phyloP scores from a whole-genome alignment of 352 stramenopile genomes.

The Pythium rhizo-oryzae region DNA sequence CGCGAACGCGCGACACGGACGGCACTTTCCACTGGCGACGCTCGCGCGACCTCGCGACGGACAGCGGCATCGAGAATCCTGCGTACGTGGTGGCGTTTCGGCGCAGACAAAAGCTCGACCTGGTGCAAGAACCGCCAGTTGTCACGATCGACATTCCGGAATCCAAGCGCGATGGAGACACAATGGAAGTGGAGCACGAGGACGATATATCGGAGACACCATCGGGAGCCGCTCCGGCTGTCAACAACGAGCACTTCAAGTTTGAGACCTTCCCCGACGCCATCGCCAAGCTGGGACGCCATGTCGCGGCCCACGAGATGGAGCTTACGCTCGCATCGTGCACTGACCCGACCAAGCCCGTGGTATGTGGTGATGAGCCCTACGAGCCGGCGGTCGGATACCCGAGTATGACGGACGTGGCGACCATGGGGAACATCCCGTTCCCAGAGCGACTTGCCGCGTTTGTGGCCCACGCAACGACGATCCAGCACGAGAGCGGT shows the following conservation, averaged over 20 bases:
- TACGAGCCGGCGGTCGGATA: not conserved
- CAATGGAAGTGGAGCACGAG: not conserved
- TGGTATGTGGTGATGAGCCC: conserved; percentile 1
- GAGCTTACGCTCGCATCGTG: not conserved
- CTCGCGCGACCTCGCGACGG: not conserved
- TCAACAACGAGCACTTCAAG: not conserved
- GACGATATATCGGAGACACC: not conserved
- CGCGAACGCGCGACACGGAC: not conserved
- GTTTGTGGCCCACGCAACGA: not conserved
- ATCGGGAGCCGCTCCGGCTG: not conserved
- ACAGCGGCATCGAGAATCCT: not conserved
- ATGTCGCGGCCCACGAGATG: not conserved
- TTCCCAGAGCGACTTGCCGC: not conserved
- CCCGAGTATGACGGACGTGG: not conserved
- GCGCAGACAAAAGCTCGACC: not conserved
- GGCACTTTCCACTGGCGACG: not conserved
- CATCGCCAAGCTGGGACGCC: not conserved
- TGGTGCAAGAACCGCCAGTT: not conserved
- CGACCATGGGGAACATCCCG: not conserved
- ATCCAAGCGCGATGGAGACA: not conserved
- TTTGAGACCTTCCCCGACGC: not conserved
- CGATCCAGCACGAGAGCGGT: not conserved
- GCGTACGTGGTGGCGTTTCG: conserved; percentile 12
- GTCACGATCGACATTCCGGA: not conserved
- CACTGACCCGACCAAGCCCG: not conserved